phyloP scores from a whole-genome alignment of 345 rosid species.

The Microthlaspi erraticum region DNA sequence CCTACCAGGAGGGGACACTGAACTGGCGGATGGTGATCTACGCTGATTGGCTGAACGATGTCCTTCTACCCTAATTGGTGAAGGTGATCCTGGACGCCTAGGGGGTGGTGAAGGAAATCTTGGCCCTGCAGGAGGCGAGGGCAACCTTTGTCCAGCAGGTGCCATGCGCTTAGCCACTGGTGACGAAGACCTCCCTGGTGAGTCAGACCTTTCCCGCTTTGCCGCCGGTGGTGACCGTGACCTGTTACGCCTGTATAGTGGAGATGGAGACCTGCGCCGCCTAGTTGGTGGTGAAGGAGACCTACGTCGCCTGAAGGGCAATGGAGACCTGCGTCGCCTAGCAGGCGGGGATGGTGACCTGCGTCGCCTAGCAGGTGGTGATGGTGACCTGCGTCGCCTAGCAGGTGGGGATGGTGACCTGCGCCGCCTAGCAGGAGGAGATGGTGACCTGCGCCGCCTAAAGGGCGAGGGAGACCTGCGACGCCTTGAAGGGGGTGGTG shows the following conservation, averaged over 20 bases:
- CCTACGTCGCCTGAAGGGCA: constrained; percentile 37
- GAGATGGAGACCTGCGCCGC: constrained; percentile 46
- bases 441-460: constrained; percentile 47
- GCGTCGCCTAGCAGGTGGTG: constrained; percentile 35
- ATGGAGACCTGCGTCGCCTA: constrained; percentile 44
- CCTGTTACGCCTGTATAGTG: constrained; percentile 44
- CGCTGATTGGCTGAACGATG: constrained; percentile 26
- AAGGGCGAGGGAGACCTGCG: constrained; percentile 56
- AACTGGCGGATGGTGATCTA: constrained; percentile 50
- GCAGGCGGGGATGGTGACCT: constrained; percentile 56
- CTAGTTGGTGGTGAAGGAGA: constrained; percentile 39
- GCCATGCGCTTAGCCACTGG: constrained; percentile 29
- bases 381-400: constrained; percentile 48
- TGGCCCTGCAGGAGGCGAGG: constrained; percentile 22
- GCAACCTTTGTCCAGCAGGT: constrained; percentile 36
- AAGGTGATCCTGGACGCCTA: constrained; percentile 46
- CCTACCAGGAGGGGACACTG: constrained; percentile 46
- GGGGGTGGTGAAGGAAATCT: constrained; percentile 44
- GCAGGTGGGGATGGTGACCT: constrained; percentile 44
- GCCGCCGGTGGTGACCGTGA: constrained; percentile 39
- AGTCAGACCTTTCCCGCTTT: constrained; percentile 40
- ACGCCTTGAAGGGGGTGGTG: constrained; percentile 49
- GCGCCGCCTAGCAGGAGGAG: constrained; percentile 38
- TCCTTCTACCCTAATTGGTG: constrained; percentile 41
- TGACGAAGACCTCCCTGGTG: constrained; percentile 41